Conservation (phyloP, 208 protist species). For the Phytomonas sp. region DNA sequence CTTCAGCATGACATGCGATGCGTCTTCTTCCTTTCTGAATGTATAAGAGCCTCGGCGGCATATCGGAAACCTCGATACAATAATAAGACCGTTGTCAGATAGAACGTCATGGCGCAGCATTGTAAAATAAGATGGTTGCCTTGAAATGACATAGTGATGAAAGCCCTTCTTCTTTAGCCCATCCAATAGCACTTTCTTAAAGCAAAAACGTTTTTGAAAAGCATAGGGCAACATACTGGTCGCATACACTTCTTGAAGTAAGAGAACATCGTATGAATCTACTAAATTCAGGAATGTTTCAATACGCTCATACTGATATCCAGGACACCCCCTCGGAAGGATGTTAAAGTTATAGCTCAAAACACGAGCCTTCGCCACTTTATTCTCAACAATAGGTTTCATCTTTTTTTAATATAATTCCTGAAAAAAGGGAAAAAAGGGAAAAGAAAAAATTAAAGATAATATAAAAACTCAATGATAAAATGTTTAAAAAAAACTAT, state of each 20-base stretch:
- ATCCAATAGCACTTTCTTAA: slow-evolving; percentile 65
- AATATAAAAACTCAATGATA: background rate
- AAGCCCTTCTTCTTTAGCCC: slow-evolving; percentile 66
- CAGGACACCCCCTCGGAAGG: slow-evolving; percentile 65
- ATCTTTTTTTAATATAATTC: background rate
- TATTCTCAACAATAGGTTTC: background rate
- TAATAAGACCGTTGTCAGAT: slow-evolving; percentile 83
- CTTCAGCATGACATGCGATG: slow-evolving; percentile 32
- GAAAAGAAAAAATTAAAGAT: slow-evolving; percentile 12
- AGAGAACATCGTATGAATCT: slow-evolving; percentile 72
- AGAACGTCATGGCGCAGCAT: slow-evolving; percentile 70
- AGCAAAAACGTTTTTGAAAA: slow-evolving; percentile 65
- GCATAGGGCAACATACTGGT: slow-evolving; percentile 68
- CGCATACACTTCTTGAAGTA: slow-evolving; percentile 85
- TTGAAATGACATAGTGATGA: slow-evolving; percentile 74
- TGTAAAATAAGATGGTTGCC: slow-evolving; percentile 73
- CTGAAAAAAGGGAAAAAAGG: slow-evolving; percentile 2
- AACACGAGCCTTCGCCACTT: slow-evolving; percentile 32
- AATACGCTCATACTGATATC: slow-evolving; percentile 81
- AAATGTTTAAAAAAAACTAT: slow-evolving; percentile 8
- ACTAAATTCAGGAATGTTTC: slow-evolving; percentile 56
- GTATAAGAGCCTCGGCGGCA: slow-evolving; percentile 75
- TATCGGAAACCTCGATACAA: slow-evolving; percentile 81
- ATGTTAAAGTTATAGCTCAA: slow-evolving; percentile 90
- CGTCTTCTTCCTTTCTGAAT: slow-evolving; percentile 46